phyloP scores from a whole-genome alignment of 345 rosid species.

The Corymbia maculata region DNA sequence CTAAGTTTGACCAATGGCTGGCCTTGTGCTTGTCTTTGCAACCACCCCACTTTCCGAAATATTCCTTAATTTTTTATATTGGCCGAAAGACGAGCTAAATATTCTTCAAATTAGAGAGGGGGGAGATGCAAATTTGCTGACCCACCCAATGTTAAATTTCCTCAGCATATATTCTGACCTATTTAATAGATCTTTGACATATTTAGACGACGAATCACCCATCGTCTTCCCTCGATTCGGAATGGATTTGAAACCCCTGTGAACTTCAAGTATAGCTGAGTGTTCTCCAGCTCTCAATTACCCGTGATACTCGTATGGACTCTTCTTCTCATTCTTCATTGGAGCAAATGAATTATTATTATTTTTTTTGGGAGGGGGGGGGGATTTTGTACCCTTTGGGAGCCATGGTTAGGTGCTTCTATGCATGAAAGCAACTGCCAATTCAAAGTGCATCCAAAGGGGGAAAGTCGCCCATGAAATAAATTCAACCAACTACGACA shows the following conservation, averaged over 20 bases:
- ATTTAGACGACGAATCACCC: not conserved
- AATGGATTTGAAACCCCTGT: not conserved
- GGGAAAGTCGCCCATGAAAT: not conserved
- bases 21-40: not conserved
- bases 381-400: not conserved
- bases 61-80: not conserved
- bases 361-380: not conserved
- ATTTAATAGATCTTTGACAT: not conserved
- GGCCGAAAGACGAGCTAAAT: not conserved
- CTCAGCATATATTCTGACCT: not conserved
- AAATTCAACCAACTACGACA: not conserved
- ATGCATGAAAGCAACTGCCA: not conserved
- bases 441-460: not conserved
- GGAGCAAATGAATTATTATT: not conserved
- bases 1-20: not conserved
- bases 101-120: not conserved
- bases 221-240: rapidly evolving
- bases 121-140: not conserved
- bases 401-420: not conserved
- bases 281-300: not conserved
- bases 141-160: not conserved
- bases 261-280: rapidly evolving
- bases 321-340: not conserved
- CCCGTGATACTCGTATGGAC: not conserved
- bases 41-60: not conserved